Evolutionary conservation across 2,329 filamentous ascomycete genomes (phyloP).

Genomic region (Aspergillus latus): DNA sequence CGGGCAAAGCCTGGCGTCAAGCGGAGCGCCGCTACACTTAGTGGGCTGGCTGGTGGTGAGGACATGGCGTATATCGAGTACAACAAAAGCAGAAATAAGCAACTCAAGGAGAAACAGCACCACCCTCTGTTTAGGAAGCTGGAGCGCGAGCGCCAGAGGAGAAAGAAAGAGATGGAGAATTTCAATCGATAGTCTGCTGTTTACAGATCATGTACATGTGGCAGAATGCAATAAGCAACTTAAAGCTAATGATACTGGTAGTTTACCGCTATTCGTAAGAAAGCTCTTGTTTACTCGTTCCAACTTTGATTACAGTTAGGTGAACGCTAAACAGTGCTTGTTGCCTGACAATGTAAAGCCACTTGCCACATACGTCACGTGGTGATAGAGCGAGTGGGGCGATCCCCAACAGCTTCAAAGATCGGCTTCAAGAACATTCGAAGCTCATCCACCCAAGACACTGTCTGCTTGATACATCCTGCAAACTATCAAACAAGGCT

Average conservation of each 20-base stretch:
- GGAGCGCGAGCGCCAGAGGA: slow-evolving; percentile 60
- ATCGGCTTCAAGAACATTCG: slow-evolving; percentile 12
- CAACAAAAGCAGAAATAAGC: slow-evolving; percentile 70
- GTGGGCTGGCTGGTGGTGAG: slow-evolving; percentile 84
- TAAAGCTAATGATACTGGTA: neutral
- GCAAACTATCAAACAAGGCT: neutral
- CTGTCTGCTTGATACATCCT: slow-evolving; percentile 14
- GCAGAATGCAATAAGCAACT: neutral
- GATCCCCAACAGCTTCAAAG: slow-evolving; percentile 35
- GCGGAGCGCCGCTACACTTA: slow-evolving; percentile 80
- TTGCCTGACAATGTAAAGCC: too few relatives aligned
- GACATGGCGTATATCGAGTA: slow-evolving; percentile 96
- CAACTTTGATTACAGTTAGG: too few relatives aligned
- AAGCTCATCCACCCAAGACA: neutral
- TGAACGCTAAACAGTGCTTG: too few relatives aligned
- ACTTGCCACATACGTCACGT: slow-evolving; percentile 11
- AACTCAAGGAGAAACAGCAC: slow-evolving; percentile 62
- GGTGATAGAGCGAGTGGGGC: slow-evolving; percentile 27
- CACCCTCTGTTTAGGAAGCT: slow-evolving; percentile 67
- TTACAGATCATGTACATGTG: too few relatives aligned
- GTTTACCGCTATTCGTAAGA: too few relatives aligned
- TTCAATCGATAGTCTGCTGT: slow-evolving; percentile 19
- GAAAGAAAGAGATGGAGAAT: slow-evolving; percentile 48
- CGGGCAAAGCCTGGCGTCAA: slow-evolving; percentile 62
- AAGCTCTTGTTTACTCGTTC: too few relatives aligned